A percentile compares a stretch with the other conserved stretches of the same genome.
These are phyloP conservation scores for Coleophoma eucalyptorum DNA, from an alignment of 2,329 filamentous ascomycete species.

Conservation along the genomic window DNA sequence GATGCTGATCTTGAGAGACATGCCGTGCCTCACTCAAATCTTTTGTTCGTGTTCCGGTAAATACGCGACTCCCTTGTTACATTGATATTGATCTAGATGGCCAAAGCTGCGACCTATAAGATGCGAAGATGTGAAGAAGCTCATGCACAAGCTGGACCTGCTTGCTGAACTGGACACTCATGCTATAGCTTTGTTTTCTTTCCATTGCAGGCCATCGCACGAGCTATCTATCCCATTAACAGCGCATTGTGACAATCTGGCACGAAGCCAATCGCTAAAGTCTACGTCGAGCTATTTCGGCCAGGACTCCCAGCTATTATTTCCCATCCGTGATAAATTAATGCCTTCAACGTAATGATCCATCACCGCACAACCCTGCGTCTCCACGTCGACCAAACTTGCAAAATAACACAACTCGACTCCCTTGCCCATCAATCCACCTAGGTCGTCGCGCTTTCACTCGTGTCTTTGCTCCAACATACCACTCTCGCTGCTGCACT, in stretches of 20 bases:
- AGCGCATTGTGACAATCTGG: conserved; percentile 1
- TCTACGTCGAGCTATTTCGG: neutral
- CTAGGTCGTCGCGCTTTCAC: conserved; percentile 8
- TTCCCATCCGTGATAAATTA: conserved; percentile 11
- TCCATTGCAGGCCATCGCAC: neutral
- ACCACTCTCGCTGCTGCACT: neutral
- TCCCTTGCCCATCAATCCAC: neutral
- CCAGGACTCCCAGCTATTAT: neutral
- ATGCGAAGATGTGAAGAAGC: too few relatives aligned
- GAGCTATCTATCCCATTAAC: too few relatives aligned
- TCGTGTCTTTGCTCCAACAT: conserved; percentile 5
- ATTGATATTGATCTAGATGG: too few relatives aligned
- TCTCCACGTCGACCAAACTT: conserved; percentile 20
- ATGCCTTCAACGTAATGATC: conserved; percentile 18
- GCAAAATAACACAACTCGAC: conserved; percentile 6
- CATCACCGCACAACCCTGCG: conserved; percentile 10
- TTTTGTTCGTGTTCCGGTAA: too few relatives aligned
- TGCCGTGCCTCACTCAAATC: too few relatives aligned
- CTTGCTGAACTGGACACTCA: too few relatives aligned
- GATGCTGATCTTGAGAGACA: too few relatives aligned
- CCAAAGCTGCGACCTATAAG: too few relatives aligned
- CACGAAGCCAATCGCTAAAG: conserved; percentile 3
- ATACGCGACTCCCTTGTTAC: too few relatives aligned
- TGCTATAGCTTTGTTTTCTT: neutral
- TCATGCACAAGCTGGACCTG: too few relatives aligned